Evolutionary conservation across 441 rosid species (phyloP).

Genomic region (Brassica balearica): DNA sequence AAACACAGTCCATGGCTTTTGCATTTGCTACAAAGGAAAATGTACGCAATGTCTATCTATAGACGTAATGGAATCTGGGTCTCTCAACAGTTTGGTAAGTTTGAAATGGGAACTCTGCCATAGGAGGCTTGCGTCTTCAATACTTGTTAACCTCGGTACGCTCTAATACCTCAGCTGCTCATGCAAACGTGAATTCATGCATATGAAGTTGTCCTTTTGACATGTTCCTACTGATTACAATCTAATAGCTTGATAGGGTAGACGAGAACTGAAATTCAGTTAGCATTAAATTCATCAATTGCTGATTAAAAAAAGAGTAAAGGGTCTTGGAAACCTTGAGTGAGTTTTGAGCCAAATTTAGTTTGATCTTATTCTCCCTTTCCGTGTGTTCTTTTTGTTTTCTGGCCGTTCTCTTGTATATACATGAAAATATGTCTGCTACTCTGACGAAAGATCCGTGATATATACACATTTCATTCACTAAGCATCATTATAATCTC

Average conservation of each 20-base stretch:
- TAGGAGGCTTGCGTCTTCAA: conserved; percentile 61
- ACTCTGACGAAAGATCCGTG: background rate
- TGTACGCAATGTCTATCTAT: conserved; percentile 46
- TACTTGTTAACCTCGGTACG: conserved; percentile 73
- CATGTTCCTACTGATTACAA: conserved; percentile 17
- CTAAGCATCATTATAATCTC: background rate
- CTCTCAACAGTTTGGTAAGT: conserved; percentile 50
- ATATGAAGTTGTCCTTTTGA: conserved; percentile 26
- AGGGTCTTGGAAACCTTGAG: conserved; percentile 11
- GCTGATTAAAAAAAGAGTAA: conserved; percentile 1
- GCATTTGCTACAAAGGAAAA: conserved; percentile 62
- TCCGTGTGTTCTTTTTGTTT: background rate
- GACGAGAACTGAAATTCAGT: conserved; percentile 17
- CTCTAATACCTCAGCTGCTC: conserved; percentile 32
- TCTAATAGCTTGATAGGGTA: conserved; percentile 17
- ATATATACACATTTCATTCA: background rate
- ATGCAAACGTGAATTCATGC: conserved; percentile 21
- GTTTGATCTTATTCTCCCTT: conserved; percentile 13
- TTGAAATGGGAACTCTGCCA: conserved; percentile 77
- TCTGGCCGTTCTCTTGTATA: background rate
- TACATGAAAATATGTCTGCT: background rate
- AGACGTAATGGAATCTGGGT: conserved; percentile 60
- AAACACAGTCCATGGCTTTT: conserved; percentile 43
- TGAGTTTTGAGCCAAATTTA: conserved; percentile 17
- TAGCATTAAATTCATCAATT: background rate